Conservation (phyloP, 805 yeast genomes). For the Metschnikowia orientalis region DNA sequence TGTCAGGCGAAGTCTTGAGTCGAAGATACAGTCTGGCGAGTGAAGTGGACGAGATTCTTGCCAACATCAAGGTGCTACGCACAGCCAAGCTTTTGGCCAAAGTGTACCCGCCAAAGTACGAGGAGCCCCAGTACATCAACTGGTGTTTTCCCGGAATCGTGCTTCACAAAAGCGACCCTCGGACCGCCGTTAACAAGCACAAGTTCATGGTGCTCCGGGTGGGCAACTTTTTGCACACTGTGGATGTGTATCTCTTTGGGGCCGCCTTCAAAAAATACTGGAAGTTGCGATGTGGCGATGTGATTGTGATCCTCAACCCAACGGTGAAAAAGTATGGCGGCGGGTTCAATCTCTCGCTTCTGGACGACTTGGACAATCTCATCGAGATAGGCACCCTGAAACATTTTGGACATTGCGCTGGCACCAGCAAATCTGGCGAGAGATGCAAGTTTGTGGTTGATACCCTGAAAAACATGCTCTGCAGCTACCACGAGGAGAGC, state of each 20-base stretch:
- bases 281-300: constrained; percentile 70
- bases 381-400: constrained; percentile 70
- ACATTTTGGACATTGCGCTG: constrained; percentile 66
- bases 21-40: constrained; percentile 10
- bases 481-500: constrained; percentile 69
- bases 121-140: constrained; percentile 66
- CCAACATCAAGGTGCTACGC: constrained; percentile 51
- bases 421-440: constrained; percentile 42
- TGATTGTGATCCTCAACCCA: constrained; percentile 76
- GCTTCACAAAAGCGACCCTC: constrained; percentile 50
- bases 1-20: constrained; percentile 14
- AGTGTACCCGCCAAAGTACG: constrained; percentile 61
- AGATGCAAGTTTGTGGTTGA: constrained; percentile 63
- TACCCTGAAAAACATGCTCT: constrained; percentile 46
- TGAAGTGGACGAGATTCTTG: constrained; percentile 25
- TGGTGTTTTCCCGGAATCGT: constrained; percentile 80
- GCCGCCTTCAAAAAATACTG: constrained; percentile 65
- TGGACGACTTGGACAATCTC: constrained; percentile 46
- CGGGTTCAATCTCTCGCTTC: constrained; percentile 53
- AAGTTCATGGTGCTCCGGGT: constrained; percentile 60
- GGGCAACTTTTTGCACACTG: constrained; percentile 60
- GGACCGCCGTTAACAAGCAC: constrained; percentile 35
- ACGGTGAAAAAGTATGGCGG: constrained; percentile 35
- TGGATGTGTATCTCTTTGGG: constrained; percentile 63
- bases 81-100: constrained; percentile 59